Evolutionary conservation across 2,329 filamentous ascomycete genomes (phyloP).

Genomic region (Diaporthe eres): DNA sequence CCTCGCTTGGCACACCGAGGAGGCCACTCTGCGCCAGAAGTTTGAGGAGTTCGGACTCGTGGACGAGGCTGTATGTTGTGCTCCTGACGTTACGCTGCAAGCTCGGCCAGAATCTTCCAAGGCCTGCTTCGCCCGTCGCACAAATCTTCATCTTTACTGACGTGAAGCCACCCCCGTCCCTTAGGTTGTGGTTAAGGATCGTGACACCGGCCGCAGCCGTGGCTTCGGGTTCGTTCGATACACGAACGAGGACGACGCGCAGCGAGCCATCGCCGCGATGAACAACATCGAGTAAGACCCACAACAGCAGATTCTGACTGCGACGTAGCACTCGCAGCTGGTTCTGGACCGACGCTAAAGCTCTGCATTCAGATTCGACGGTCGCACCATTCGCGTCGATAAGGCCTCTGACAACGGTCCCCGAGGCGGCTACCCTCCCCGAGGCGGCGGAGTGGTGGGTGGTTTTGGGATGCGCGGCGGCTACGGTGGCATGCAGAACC

Average conservation of each 20-base stretch:
- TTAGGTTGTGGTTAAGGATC: conserved; percentile 97
- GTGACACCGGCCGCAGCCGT: conserved; percentile 95
- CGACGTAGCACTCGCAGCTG: not conserved
- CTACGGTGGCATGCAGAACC: conserved; percentile 51
- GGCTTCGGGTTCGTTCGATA: conserved; percentile 98
- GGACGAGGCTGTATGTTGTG: conserved; percentile 89
- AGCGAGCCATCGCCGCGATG: conserved; percentile 83
- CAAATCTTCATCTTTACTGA: conserved; percentile 8
- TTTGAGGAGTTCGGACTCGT: conserved; percentile 93
- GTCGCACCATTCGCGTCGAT: conserved; percentile 93
- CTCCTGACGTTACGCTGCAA: conserved; percentile 1
- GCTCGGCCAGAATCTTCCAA: not conserved
- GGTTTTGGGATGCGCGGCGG: conserved; percentile 53
- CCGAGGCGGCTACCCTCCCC: conserved; percentile 69
- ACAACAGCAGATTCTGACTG: not conserved
- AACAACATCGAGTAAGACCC: conserved; percentile 87
- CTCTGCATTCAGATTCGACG: conserved; percentile 81
- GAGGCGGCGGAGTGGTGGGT: conserved; percentile 55
- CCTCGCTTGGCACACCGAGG: conserved; percentile 98
- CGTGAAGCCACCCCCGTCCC: not conserved
- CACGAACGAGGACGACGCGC: conserved; percentile 80
- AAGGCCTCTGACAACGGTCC: conserved; percentile 88
- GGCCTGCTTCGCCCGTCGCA: not conserved
- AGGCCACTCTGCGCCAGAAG: conserved; percentile 86
- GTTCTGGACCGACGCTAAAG: not conserved